These are phyloP conservation scores for Cladophialophora immunda DNA, from an alignment of 2,329 filamentous ascomycete species.

Conservation along the genomic window DNA sequence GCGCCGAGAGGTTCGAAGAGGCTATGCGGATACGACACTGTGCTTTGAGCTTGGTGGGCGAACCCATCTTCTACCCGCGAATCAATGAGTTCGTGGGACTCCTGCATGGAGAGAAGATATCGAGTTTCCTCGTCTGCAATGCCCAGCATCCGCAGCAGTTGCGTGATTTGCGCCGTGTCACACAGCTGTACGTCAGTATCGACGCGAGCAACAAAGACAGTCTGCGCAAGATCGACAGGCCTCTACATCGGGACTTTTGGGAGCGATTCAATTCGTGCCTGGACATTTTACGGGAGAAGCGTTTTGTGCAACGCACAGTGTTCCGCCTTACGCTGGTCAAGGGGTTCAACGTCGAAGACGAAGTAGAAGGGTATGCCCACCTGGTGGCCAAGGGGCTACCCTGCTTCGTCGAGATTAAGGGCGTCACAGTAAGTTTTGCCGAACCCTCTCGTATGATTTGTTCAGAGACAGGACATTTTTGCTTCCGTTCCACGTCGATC, in stretches of 20 bases:
- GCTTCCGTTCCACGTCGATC: neutral
- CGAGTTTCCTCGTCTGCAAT: constrained; percentile 95
- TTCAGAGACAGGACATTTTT: neutral
- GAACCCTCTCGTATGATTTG: neutral
- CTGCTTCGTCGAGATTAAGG: constrained; percentile 94
- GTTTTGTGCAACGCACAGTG: constrained; percentile 87
- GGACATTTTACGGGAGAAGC: constrained; percentile 83
- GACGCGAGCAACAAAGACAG: constrained; percentile 91
- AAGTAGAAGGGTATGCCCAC: constrained; percentile 87
- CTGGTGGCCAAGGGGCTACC: constrained; percentile 86
- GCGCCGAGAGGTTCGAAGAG: constrained; percentile 89
- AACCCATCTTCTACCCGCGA: constrained; percentile 98
- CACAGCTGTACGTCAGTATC: constrained; percentile 95
- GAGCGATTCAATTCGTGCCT: constrained; percentile 91
- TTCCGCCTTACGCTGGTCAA: constrained; percentile 96
- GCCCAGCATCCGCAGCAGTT: constrained; percentile 95
- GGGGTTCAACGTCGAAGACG: constrained; percentile 96
- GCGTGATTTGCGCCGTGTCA: constrained; percentile 81
- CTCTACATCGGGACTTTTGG: constrained; percentile 96
- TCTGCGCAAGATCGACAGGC: constrained; percentile 86
- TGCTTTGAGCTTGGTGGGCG: constrained; percentile 88
- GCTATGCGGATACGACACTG: constrained; percentile 94
- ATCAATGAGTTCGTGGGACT: constrained; percentile 91
- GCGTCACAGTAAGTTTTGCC: constrained; percentile 61
- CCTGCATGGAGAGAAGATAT: constrained; percentile 86